Conservation (phyloP, 2,329 filamentous ascomycete genomes). For the Phoma sp. region DNA sequence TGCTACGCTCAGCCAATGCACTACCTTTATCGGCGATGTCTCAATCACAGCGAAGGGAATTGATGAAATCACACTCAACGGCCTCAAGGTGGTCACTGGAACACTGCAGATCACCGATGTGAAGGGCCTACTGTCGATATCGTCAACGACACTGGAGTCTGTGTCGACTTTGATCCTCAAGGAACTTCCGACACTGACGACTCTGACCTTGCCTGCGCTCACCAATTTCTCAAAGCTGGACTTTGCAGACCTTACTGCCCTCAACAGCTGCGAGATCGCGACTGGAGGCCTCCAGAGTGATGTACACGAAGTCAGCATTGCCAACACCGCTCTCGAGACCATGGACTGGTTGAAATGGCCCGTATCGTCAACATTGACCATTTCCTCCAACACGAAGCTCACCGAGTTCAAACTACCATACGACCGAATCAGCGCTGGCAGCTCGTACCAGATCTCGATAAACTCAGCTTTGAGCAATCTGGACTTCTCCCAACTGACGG, state of each 20-base stretch:
- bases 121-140: conserved; percentile 20
- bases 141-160: conserved; percentile 20
- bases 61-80: conserved; percentile 22
- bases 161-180: conserved; percentile 21
- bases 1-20: conserved; percentile 20
- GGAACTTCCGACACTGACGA: conserved; percentile 28
- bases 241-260: conserved; percentile 15
- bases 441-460: conserved; percentile 17
- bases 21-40: conserved; percentile 26
- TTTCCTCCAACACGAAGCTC: conserved; percentile 26
- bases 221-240: conserved; percentile 22
- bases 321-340: conserved; percentile 23
- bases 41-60: conserved; percentile 26
- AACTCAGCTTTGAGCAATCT: conserved; percentile 20
- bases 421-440: conserved; percentile 21
- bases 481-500: conserved; percentile 16
- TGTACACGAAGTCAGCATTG: conserved; percentile 24
- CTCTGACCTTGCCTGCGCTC: conserved; percentile 24
- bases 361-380: conserved; percentile 19
- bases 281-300: conserved; percentile 14
- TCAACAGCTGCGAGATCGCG: conserved; percentile 20
- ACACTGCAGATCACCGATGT: conserved; percentile 23
- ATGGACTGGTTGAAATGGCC: conserved; percentile 34
- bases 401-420: conserved; percentile 21
- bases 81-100: conserved; percentile 19